Conservation (phyloP, 768 basidiomycete species). For the Boletus huronensis region DNA sequence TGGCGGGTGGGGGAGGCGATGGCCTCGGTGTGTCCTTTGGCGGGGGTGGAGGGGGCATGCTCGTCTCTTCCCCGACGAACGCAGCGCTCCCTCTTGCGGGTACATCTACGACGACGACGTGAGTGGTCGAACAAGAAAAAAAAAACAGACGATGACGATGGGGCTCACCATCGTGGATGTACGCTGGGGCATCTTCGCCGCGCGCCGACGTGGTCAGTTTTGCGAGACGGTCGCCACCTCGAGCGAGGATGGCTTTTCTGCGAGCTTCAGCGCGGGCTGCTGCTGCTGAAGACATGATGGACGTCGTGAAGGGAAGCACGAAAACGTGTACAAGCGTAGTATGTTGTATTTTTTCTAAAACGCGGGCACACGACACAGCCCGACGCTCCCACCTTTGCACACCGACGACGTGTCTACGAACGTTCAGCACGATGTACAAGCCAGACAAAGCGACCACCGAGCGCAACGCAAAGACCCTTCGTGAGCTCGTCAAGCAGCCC, state of each 20-base stretch:
- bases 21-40: conserved; percentile 25
- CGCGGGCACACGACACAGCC: not conserved
- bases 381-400: not conserved
- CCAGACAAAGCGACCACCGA: conserved; percentile 89
- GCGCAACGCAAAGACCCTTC: conserved; percentile 67
- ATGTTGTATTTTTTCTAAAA: not conserved
- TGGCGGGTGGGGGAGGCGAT: conserved; percentile 24
- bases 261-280: conserved; percentile 75
- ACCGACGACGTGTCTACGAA: not conserved
- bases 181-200: conserved; percentile 61
- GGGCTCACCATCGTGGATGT: conserved; percentile 44
- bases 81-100: conserved; percentile 19
- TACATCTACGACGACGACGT: not conserved
- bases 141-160: not conserved
- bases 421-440: conserved; percentile 35
- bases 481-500: conserved; percentile 82
- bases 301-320: conserved; percentile 14
- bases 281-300: conserved; percentile 44
- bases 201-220: conserved; percentile 75
- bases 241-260: conserved; percentile 68
- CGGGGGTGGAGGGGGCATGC: conserved; percentile 25
- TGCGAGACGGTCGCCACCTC: conserved; percentile 71
- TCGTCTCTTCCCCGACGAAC: conserved; percentile 39
- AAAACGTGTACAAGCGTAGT: conserved; percentile 6
- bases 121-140: not conserved